Percentiles rank a stretch among this genome's conserved stretches.
These are phyloP conservation scores for Nevesoporus exiguus DNA, from an alignment of 768 basidiomycete genomes.

Conservation along the genomic window DNA sequence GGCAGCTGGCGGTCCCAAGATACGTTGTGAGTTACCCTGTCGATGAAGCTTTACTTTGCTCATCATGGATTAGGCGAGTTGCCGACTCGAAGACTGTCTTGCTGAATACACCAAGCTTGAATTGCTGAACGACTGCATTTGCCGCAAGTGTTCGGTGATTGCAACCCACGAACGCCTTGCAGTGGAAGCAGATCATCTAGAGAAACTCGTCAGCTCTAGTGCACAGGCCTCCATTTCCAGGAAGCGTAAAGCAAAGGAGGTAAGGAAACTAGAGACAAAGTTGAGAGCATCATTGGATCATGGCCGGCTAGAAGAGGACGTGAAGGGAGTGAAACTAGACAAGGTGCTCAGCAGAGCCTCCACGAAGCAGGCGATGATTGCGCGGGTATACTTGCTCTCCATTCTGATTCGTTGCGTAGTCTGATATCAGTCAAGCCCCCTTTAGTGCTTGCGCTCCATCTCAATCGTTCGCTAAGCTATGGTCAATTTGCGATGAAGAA, in stretches of 20 bases:
- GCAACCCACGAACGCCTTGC: conserved; percentile 67
- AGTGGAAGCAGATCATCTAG: conserved; percentile 59
- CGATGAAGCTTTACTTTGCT: conserved; percentile 8
- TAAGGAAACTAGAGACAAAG: conserved; percentile 56
- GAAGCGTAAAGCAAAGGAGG: conserved; percentile 73
- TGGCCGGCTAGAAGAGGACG: conserved; percentile 78
- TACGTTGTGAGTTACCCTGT: conserved; percentile 46
- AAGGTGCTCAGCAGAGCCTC: conserved; percentile 70
- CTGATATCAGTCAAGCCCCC: conserved; percentile 60
- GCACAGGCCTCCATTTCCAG: conserved; percentile 59
- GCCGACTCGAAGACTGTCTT: conserved; percentile 78
- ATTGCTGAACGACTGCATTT: conserved; percentile 85
- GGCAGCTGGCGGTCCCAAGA: conserved; percentile 74
- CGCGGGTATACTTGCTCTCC: conserved; percentile 49
- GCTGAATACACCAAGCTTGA: conserved; percentile 89
- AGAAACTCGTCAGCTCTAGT: conserved; percentile 31
- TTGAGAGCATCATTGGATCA: conserved; percentile 66
- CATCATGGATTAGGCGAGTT: conserved; percentile 45
- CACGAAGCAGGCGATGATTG: conserved; percentile 91
- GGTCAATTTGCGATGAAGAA: conserved; percentile 81
- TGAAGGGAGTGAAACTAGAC: conserved; percentile 78
- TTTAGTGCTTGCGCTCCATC: conserved; percentile 79
- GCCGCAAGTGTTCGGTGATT: conserved; percentile 84
- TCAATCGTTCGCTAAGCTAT: conserved; percentile 87
- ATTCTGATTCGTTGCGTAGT: background rate